Evolutionary conservation across 1,284 basidiomycete species (phyloP), one percentile per base, ranked within the genome.

Genomic region (Papiliotrema fonsecae): DNA sequence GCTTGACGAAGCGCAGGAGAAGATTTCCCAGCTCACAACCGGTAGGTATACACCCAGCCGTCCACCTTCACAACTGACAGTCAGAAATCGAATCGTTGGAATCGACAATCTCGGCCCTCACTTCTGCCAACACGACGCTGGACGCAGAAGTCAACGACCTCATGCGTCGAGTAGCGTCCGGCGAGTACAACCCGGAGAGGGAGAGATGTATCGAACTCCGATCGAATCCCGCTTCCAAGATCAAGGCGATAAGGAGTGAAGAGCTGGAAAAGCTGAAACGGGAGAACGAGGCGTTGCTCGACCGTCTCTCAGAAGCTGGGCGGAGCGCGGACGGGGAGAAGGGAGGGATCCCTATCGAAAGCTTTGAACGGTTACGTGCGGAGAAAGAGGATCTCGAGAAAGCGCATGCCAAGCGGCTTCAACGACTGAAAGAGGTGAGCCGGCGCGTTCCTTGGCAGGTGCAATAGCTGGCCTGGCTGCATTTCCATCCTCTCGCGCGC

Each of bases 261-360:
- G 74, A 73, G 36, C 64, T 80, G 26, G 76, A 78, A 2, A 71
- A 73, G 19, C 68, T 81, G 4, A 64, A 62, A 38, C 58, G 56
- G 24, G 79, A 81, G 65, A 80, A 80, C 53, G 56, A 67, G 13
- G 72, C 73, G n/a, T 58, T 79, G 31, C 52, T 79, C 6, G 62
- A 62, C 6, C 28, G 67, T 22, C 6, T 39, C n/a, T 9, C 47
- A 30, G 21, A 49, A 50, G 16, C 27, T 42, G 16, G 45, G 26
- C 10, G 51, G 35, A 24, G n/a, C n/a, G 14, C 30, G 7, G 47
- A 32, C 14, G 44, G 41, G 21, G 42, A 52, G 40, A 45, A 50
- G 7, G 66, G 68, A 3, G 51, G 72, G 30, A 75, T 79, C 0
- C 77, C 77, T 1, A 57, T 72, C n/a, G 66, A 69, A 44, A 76